phyloP scores from a whole-genome alignment of 2,329 filamentous ascomycete species.

The Fusarium coffeatum region DNA sequence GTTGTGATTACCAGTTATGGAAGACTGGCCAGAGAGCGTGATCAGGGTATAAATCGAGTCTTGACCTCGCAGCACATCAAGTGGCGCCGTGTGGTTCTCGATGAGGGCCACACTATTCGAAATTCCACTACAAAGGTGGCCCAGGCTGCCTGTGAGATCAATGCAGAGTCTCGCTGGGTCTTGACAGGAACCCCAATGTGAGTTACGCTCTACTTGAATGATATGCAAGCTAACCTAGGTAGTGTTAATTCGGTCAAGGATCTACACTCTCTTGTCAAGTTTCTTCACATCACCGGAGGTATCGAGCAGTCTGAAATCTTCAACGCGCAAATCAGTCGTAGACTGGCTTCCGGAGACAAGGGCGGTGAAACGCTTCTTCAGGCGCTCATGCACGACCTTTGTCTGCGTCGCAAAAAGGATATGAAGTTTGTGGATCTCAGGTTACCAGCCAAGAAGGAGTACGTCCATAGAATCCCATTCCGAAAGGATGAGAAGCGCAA shows the following conservation, averaged over 20 bases:
- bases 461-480: constrained; percentile 80
- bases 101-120: constrained; percentile 86
- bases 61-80: constrained; percentile 58
- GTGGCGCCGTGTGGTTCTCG: constrained; percentile 84
- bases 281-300: constrained; percentile 80
- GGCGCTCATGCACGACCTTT: constrained; percentile 82
- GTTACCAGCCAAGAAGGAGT: constrained; percentile 81
- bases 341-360: constrained; percentile 68
- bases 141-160: constrained; percentile 73
- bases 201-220: constrained; percentile 41
- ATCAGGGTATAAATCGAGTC: constrained; percentile 56
- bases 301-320: constrained; percentile 80
- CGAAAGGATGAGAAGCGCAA: constrained; percentile 78
- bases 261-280: constrained; percentile 82
- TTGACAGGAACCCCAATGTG: constrained; percentile 83
- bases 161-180: constrained; percentile 80
- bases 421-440: constrained; percentile 89
- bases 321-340: constrained; percentile 70
- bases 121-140: constrained; percentile 80
- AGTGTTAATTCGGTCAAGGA: constrained; percentile 83
- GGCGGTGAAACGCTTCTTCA: constrained; percentile 75
- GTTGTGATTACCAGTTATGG: constrained; percentile 89
- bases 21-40: constrained; percentile 75
- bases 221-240: constrained; percentile 43
- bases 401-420: constrained; percentile 83